Evolutionary conservation across 768 basidiomycete species (phyloP).

Genomic region (Gymnopilus junonius): DNA sequence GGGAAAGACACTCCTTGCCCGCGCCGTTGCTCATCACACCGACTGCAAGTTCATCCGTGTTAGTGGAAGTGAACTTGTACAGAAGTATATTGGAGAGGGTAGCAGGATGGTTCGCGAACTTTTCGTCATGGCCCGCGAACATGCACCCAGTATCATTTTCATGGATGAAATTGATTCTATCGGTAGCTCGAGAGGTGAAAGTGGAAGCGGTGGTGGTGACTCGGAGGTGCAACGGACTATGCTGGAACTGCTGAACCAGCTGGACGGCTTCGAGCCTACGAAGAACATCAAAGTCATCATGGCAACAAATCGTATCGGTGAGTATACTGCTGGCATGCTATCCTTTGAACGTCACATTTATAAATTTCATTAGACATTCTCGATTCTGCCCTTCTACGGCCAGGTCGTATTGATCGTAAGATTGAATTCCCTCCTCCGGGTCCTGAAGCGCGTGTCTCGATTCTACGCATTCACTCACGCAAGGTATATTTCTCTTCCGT

Average conservation of each 20-base stretch:
- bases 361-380: conserved; percentile 70
- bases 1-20: conserved; percentile 92
- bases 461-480: conserved; percentile 94
- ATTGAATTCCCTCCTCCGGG: conserved; percentile 99
- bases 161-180: conserved; percentile 99
- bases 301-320: conserved; percentile 97
- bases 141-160: conserved; percentile 98
- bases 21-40: conserved; percentile 96
- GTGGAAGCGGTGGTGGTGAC: conserved; percentile 88
- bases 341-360: background rate
- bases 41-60: conserved; percentile 98
- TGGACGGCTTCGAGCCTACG: conserved; percentile 94
- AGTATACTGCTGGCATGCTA: conserved; percentile 12
- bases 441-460: conserved; percentile 96
- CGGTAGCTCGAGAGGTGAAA: conserved; percentile 89
- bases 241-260: conserved; percentile 87
- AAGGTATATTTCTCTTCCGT: conserved; percentile 56
- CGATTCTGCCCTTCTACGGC: conserved; percentile 89
- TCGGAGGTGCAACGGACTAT: conserved; percentile 91
- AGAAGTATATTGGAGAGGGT: conserved; percentile 98
- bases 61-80: conserved; percentile 91
- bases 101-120: conserved; percentile 96
- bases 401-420: conserved; percentile 94
- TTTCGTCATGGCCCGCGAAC: conserved; percentile 98
- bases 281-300: conserved; percentile 97